Conservation (phyloP, 1,139 yeast genomes). For the Chernovozyma aurita region DNA sequence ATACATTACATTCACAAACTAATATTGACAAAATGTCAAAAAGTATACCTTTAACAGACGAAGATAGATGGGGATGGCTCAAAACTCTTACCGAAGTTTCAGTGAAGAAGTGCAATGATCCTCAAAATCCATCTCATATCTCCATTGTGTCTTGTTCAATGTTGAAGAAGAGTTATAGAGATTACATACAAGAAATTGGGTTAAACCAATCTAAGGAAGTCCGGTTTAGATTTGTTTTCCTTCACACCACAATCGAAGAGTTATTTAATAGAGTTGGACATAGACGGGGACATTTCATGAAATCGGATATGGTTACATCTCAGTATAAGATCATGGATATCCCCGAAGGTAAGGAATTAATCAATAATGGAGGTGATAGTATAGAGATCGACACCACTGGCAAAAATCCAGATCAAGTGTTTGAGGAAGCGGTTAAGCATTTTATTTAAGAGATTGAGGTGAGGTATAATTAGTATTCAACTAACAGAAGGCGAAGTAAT, state of each 20-base stretch:
- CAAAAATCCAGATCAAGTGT: slow-evolving; percentile 34
- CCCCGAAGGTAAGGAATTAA: slow-evolving; percentile 46
- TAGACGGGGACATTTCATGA: slow-evolving; percentile 81
- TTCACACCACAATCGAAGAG: slow-evolving; percentile 61
- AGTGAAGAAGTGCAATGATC: slow-evolving; percentile 27
- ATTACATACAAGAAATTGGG: slow-evolving; percentile 45
- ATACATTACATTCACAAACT: slow-evolving; percentile 64
- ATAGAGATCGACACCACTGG: slow-evolving; percentile 36
- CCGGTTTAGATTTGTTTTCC: slow-evolving; percentile 58
- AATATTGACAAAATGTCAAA: slow-evolving; percentile 79
- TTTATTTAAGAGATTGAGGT: too few relatives aligned
- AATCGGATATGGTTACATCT: slow-evolving; percentile 72
- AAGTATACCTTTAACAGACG: slow-evolving; percentile 80
- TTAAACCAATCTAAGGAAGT: slow-evolving; percentile 27
- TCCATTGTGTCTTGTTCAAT: slow-evolving; percentile 81
- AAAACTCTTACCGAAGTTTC: slow-evolving; percentile 42
- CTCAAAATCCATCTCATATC: slow-evolving; percentile 19
- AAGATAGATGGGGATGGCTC: slow-evolving; percentile 92
- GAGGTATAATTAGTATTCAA: too few relatives aligned
- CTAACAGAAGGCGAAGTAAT: too few relatives aligned
- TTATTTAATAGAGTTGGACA: slow-evolving; percentile 54
- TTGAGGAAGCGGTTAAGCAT: neutral
- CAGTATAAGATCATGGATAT: slow-evolving; percentile 73
- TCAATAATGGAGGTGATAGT: slow-evolving; percentile 35
- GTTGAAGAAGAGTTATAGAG: slow-evolving; percentile 69